phyloP scores from a whole-genome alignment of 2,329 filamentous ascomycete genomes.

The Drechslera avenae region DNA sequence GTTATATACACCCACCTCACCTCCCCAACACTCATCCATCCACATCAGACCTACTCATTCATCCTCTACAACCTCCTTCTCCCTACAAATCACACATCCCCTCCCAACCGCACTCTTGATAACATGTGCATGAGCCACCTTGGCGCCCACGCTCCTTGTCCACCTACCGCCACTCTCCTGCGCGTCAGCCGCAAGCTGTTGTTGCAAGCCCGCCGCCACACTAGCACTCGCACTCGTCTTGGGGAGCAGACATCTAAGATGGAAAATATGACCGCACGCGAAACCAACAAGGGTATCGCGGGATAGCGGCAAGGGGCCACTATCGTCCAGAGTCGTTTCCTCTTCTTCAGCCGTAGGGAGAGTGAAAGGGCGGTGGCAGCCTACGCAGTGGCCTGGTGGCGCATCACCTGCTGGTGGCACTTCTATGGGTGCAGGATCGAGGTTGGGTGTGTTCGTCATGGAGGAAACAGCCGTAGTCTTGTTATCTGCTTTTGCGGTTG shows the following conservation, averaged over 20 bases:
- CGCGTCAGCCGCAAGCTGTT: constrained; percentile 44
- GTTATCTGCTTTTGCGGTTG: constrained; percentile 26
- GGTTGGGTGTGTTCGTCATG: constrained; percentile 22
- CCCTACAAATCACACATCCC: constrained; percentile 46
- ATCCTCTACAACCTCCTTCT: constrained; percentile 32
- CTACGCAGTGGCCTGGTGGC: constrained; percentile 43
- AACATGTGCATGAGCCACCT: constrained; percentile 70
- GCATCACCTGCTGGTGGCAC: constrained; percentile 29
- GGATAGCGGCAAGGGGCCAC: constrained; percentile 33
- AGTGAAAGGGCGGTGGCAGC: constrained; percentile 40
- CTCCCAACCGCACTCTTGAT: constrained; percentile 73
- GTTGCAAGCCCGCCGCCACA: constrained; percentile 53
- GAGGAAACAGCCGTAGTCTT: constrained; percentile 29
- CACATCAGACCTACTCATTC: constrained; percentile 3
- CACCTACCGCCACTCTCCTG: constrained; percentile 53
- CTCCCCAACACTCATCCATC: background rate
- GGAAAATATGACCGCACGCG: constrained; percentile 81
- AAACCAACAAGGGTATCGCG: constrained; percentile 77
- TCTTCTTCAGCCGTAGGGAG: constrained; percentile 40
- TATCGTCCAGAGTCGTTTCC: constrained; percentile 24
- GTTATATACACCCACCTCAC: background rate
- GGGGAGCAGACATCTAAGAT: constrained; percentile 71
- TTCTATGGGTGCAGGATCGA: constrained; percentile 30
- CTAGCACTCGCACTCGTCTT: constrained; percentile 50
- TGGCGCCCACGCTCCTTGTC: constrained; percentile 69